Conservation (phyloP, 768 basidiomycete genomes). For the Termitomyces sp. region DNA sequence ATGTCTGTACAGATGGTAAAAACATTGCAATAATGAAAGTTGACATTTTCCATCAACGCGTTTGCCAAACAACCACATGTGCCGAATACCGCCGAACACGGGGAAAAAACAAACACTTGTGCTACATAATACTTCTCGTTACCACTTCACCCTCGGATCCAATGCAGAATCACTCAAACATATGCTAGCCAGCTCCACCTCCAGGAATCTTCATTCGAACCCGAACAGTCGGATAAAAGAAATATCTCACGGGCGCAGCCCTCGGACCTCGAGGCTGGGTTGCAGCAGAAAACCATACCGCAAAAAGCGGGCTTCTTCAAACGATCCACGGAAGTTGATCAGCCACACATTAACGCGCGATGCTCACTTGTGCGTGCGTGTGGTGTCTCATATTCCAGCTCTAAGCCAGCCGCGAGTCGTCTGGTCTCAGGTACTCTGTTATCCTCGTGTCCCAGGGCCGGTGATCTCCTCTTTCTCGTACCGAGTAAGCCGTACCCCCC, state of each 20-base stretch:
- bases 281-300: background rate
- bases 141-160: background rate
- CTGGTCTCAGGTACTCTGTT: no score
- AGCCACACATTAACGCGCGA: slow-evolving; percentile 2
- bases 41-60: background rate
- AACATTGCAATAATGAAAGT: slow-evolving; percentile 41
- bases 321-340: slow-evolving; percentile 11
- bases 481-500: background rate
- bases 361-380: background rate
- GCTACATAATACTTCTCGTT: background rate
- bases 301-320: slow-evolving; percentile 8
- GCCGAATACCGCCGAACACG: background rate
- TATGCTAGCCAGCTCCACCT: background rate
- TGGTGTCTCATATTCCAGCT: background rate
- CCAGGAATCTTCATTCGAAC: background rate
- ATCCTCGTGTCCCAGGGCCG: background rate
- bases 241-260: background rate
- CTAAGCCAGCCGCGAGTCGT: background rate
- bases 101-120: background rate
- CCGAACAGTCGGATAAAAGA: background rate
- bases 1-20: slow-evolving; percentile 54
- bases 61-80: background rate
- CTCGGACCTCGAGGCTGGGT: slow-evolving; percentile 1
- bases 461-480: background rate
- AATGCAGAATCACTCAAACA: background rate